Conservation (phyloP, 768 basidiomycete species). For the Agaricus subrufescens region DNA sequence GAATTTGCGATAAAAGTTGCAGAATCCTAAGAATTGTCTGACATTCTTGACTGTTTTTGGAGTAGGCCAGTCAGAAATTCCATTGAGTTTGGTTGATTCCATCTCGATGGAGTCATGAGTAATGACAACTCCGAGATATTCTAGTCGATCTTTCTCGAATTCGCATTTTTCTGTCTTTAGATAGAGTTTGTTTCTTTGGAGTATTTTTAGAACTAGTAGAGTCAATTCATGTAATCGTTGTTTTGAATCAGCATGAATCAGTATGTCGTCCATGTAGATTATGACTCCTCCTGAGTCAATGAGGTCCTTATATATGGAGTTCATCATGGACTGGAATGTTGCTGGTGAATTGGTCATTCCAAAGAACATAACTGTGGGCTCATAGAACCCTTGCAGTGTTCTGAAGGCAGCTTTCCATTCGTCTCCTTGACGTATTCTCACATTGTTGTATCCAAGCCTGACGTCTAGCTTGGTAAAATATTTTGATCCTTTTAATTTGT, state of each 20-base stretch:
- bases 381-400: slow-evolving; percentile 12
- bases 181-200: not conserved
- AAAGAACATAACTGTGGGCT: slow-evolving; percentile 17
- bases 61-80: slow-evolving; percentile 29
- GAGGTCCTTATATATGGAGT: slow-evolving; percentile 5
- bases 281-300: slow-evolving; percentile 24
- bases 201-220: not conserved
- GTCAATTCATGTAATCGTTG: not conserved
- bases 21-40: slow-evolving; percentile 38
- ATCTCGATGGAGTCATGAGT: slow-evolving; percentile 17
- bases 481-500: slow-evolving; percentile 4
- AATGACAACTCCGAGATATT: slow-evolving; percentile 7
- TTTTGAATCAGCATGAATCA: slow-evolving; percentile 20
- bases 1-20: slow-evolving; percentile 41
- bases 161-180: slow-evolving; percentile 9
- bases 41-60: slow-evolving; percentile 27
- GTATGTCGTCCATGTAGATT: slow-evolving; percentile 39
- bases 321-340: slow-evolving; percentile 15
- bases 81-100: slow-evolving; percentile 34
- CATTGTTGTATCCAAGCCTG: slow-evolving; percentile 4
- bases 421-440: not conserved
- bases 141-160: not conserved
- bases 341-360: slow-evolving; percentile 12
- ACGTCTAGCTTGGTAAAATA: slow-evolving; percentile 9
- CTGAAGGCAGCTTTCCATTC: slow-evolving; percentile 9